Evolutionary conservation across 345 rosid species (phyloP).

Genomic region (Nasturtium officinale): DNA sequence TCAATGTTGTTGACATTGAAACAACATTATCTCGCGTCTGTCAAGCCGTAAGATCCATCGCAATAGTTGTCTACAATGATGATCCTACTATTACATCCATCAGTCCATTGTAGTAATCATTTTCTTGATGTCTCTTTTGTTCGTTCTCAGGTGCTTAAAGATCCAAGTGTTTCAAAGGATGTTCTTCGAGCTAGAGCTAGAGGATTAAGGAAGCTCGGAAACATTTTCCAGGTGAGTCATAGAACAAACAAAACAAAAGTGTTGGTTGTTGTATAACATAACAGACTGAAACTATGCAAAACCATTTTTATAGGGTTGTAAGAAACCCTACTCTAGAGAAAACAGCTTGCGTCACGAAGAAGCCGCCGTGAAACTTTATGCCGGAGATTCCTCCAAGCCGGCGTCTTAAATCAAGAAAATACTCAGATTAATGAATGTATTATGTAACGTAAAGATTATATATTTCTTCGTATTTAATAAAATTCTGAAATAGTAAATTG

Average conservation of each 20-base stretch:
- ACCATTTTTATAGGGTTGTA: constrained; percentile 65
- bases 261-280: neutral
- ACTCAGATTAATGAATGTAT: neutral
- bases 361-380: constrained; percentile 28
- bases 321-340: constrained; percentile 70
- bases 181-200: constrained; percentile 63
- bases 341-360: constrained; percentile 79
- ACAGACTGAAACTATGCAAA: constrained; percentile 1
- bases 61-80: neutral
- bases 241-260: constrained; percentile 2
- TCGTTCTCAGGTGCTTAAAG: constrained; percentile 68
- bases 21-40: constrained; percentile 82
- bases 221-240: constrained; percentile 73
- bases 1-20: constrained; percentile 93
- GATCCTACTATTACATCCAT: neutral
- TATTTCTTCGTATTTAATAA: neutral
- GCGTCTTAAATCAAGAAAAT: constrained; percentile 20
- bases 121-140: constrained; percentile 12
- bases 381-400: constrained; percentile 39
- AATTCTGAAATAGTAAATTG: neutral
- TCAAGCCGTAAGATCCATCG: constrained; percentile 58
- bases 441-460: constrained; percentile 26
- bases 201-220: constrained; percentile 83
- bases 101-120: neutral
- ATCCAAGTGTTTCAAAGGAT: constrained; percentile 76